phyloP scores from a whole-genome alignment of 2,329 filamentous ascomycete species.

The Coleophoma eucalyptorum region DNA sequence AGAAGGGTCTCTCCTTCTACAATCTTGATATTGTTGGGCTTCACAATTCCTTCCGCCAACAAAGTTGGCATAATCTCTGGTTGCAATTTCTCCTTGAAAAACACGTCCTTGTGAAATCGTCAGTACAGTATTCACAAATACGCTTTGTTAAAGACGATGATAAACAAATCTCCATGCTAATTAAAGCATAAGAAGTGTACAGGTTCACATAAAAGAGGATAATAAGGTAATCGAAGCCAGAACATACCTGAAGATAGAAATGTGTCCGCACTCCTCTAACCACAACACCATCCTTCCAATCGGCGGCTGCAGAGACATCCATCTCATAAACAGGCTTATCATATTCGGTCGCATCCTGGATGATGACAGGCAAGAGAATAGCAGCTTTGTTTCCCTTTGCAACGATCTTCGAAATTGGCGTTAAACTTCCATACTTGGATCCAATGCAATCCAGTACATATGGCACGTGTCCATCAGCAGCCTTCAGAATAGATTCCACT shows the following conservation, averaged over 20 bases:
- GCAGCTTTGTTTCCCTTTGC: conserved; percentile 47
- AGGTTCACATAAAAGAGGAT: too few species aligned
- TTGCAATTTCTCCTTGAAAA: conserved; percentile 38
- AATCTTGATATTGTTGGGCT: conserved; percentile 35
- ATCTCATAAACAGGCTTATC: conserved; percentile 49
- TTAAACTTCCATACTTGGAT: conserved; percentile 40
- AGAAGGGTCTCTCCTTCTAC: conserved; percentile 35
- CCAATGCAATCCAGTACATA: conserved; percentile 55
- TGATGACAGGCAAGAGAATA: conserved; percentile 55
- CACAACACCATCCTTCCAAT: conserved; percentile 49
- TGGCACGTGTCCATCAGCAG: conserved; percentile 27
- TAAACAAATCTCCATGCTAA: too few species aligned
- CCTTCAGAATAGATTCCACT: conserved; percentile 11
- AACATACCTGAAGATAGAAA: conserved; percentile 44
- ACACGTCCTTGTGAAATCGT: conserved; percentile 39
- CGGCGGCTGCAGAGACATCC: conserved; percentile 39
- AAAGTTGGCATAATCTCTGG: conserved; percentile 19
- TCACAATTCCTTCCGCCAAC: conserved; percentile 33
- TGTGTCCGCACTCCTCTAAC: conserved; percentile 51
- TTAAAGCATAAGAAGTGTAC: too few species aligned
- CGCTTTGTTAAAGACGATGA: too few species aligned
- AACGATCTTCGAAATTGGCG: conserved; percentile 46
- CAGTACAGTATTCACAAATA: conserved; percentile 2
- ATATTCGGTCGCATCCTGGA: conserved; percentile 44
- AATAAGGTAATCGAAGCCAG: too few species aligned